A percentile compares a stretch with the other conserved stretches of the same genome.
Conservation (phyloP, 1,284 basidiomycete species). For the Meripilus lineatus region DNA sequence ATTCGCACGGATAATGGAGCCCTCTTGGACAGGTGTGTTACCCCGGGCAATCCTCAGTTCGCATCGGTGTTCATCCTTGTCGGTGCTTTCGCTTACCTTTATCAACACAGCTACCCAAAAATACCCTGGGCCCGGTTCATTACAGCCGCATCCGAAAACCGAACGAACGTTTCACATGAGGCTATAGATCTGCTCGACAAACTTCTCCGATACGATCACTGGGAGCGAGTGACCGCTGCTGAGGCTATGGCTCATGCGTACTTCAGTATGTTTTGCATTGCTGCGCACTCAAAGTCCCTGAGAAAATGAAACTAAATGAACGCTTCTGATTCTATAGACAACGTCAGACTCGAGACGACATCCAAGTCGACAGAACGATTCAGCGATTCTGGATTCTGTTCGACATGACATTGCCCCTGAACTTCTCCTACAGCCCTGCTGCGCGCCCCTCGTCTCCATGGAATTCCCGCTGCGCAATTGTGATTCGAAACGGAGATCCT, state of each 20-base stretch:
- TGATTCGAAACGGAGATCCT: no score
- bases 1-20: constrained; percentile 67
- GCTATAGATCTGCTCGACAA: constrained; percentile 82
- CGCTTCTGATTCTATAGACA: constrained; percentile 29
- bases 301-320: background rate
- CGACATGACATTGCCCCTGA: constrained; percentile 28
- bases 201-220: constrained; percentile 81
- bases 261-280: constrained; percentile 53
- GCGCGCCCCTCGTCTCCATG: no score
- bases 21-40: constrained; percentile 54
- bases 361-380: constrained; percentile 46
- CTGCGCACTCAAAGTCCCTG: background rate
- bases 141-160: constrained; percentile 63
- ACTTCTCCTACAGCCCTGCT: background rate
- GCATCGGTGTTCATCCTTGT: background rate
- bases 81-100: background rate
- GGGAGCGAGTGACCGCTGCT: constrained; percentile 76
- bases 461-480: no score
- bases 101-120: constrained; percentile 52
- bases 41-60: background rate
- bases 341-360: constrained; percentile 48
- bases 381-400: constrained; percentile 57
- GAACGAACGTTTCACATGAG: constrained; percentile 68
- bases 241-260: constrained; percentile 77
- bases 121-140: constrained; percentile 76